phyloP scores from a whole-genome alignment of 2,329 filamentous ascomycete species.

The Zelopaecilomyces penicillatus region DNA sequence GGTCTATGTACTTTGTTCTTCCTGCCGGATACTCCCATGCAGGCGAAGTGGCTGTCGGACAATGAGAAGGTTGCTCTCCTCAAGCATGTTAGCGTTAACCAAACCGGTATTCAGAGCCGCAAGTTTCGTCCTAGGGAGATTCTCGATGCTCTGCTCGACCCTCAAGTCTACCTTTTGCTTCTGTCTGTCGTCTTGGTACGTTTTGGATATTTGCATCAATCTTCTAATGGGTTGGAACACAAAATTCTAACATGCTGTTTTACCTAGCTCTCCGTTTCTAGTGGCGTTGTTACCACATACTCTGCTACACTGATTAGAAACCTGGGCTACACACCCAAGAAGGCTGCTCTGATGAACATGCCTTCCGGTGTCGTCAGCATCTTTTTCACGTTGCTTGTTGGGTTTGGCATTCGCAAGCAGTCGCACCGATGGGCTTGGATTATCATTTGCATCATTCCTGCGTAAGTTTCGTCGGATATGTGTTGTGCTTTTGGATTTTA shows the following conservation, averaged over 20 bases:
- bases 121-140: constrained; percentile 46
- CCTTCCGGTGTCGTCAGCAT: constrained; percentile 45
- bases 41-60: constrained; percentile 36
- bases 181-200: constrained; percentile 40
- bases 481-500: background rate
- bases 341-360: constrained; percentile 45
- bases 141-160: constrained; percentile 41
- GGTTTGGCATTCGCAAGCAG: constrained; percentile 36
- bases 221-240: background rate
- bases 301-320: constrained; percentile 44
- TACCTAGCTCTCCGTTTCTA: constrained; percentile 37
- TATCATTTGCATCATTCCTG: constrained; percentile 38
- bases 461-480: constrained; percentile 20
- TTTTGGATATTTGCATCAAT: background rate
- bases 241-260: constrained; percentile 2
- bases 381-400: constrained; percentile 40
- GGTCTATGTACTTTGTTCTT: constrained; percentile 24
- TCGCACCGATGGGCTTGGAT: constrained; percentile 44
- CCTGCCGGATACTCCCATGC: constrained; percentile 37
- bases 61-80: constrained; percentile 41
- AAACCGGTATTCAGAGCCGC: constrained; percentile 48
- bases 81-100: constrained; percentile 47
- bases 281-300: constrained; percentile 46
- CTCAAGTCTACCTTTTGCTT: constrained; percentile 43
- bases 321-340: constrained; percentile 36